Evolutionary conservation across 306 rosid genomes (phyloP).

Genomic region (Cucumis hystrix): DNA sequence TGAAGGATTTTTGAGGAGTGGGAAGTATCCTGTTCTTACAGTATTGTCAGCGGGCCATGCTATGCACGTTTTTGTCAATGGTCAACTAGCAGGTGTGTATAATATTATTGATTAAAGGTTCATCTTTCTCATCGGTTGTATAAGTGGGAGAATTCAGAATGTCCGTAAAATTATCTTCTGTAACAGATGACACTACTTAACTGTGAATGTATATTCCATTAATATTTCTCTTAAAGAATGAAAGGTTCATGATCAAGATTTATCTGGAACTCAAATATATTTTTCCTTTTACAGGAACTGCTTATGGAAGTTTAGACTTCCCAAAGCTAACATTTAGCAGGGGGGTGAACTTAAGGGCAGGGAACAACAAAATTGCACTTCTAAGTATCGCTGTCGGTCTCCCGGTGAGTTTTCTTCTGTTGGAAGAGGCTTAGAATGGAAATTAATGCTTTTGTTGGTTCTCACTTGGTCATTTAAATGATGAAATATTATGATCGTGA

Average conservation of each 20-base stretch:
- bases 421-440: background rate
- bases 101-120: background rate
- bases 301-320: slow-evolving; percentile 66
- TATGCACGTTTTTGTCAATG: slow-evolving; percentile 78
- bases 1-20: slow-evolving; percentile 61
- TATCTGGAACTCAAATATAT: background rate
- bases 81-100: slow-evolving; percentile 59
- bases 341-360: slow-evolving; percentile 67
- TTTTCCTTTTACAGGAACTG: slow-evolving; percentile 20
- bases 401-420: slow-evolving; percentile 53
- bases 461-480: background rate
- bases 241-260: background rate
- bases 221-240: background rate
- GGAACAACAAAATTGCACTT: slow-evolving; percentile 73
- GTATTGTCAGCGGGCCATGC: slow-evolving; percentile 93
- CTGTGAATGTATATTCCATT: background rate
- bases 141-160: background rate
- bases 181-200: background rate
- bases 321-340: slow-evolving; percentile 71
- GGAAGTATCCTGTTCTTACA: slow-evolving; percentile 60
- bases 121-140: background rate
- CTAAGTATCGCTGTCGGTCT: slow-evolving; percentile 95
- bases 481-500: background rate
- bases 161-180: background rate
- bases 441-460: background rate